phyloP scores from a whole-genome alignment of 768 basidiomycete genomes.

The Melanogaster broomeanus region DNA sequence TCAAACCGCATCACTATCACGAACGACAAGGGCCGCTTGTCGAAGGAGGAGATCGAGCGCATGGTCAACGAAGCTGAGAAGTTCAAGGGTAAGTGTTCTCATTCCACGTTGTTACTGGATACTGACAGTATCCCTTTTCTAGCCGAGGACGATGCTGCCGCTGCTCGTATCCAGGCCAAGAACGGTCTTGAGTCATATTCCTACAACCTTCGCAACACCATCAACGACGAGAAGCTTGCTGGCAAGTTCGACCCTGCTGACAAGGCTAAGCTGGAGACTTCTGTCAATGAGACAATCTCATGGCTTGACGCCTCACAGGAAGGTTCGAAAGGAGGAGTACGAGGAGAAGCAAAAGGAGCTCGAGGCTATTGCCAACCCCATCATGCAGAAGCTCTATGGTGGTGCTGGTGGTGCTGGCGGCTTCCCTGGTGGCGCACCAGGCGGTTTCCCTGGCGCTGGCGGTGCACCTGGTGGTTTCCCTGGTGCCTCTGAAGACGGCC shows the following conservation, averaged over 20 bases:
- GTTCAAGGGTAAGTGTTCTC: conserved; percentile 67
- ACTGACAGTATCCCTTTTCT: conserved; percentile 12
- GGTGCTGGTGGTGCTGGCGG: conserved; percentile 56
- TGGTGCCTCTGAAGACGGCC: conserved; percentile 75
- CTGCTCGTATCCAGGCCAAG: conserved; percentile 82
- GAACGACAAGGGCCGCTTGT: conserved; percentile 95
- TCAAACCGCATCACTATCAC: conserved; percentile 93
- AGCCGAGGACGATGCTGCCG: conserved; percentile 88
- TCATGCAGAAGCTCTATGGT: conserved; percentile 72
- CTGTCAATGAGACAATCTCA: conserved; percentile 80
- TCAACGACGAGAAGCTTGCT: conserved; percentile 82
- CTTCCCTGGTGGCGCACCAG: conserved; percentile 60
- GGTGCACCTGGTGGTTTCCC: conserved; percentile 75
- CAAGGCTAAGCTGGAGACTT: conserved; percentile 79
- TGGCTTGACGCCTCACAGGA: conserved; percentile 90
- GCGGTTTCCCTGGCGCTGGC: conserved; percentile 48
- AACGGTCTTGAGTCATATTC: conserved; percentile 93
- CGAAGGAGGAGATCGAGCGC: conserved; percentile 97
- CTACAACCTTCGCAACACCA: conserved; percentile 92
- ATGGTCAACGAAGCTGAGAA: conserved; percentile 96
- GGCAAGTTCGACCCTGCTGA: conserved; percentile 86
- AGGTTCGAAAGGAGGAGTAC: conserved; percentile 92
- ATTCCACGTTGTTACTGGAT: neutral
- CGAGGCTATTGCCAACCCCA: conserved; percentile 78
- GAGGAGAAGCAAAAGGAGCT: conserved; percentile 92